Percentiles rank a stretch among this genome's conserved stretches.
Evolutionary conservation across 2,329 filamentous ascomycete species (phyloP).

Genomic region (Penicillium sp.): DNA sequence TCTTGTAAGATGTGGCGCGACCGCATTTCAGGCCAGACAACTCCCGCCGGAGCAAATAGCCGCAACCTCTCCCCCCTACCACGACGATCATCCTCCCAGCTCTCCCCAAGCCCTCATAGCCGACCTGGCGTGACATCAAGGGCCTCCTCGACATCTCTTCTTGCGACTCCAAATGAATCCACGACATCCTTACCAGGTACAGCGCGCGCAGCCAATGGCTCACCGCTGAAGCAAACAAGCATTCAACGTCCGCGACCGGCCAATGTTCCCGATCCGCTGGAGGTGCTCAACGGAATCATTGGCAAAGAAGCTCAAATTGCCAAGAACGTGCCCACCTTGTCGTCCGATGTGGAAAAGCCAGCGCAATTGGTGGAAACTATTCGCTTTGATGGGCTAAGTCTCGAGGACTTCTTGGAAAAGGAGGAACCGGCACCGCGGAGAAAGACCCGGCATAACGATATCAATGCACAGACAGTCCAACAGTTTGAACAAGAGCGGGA

Average conservation of each 20-base stretch:
- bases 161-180: constrained; percentile 71
- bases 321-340: constrained; percentile 11
- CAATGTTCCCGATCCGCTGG: constrained; percentile 68
- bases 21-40: constrained; percentile 73
- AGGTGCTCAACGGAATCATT: constrained; percentile 65
- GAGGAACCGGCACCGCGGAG: constrained; percentile 28
- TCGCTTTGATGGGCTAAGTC: constrained; percentile 75
- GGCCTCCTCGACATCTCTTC: constrained; percentile 76
- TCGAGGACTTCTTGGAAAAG: constrained; percentile 67
- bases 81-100: constrained; percentile 66
- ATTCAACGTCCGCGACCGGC: constrained; percentile 50
- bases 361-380: constrained; percentile 62
- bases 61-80: constrained; percentile 72
- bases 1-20: constrained; percentile 77
- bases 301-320: constrained; percentile 37
- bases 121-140: constrained; percentile 69
- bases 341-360: constrained; percentile 34
- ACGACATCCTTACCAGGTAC: constrained; percentile 71
- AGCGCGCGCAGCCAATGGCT: constrained; percentile 67
- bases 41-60: constrained; percentile 58
- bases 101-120: constrained; percentile 68
- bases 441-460: constrained; percentile 31
- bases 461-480: constrained; percentile 63
- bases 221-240: constrained; percentile 61
- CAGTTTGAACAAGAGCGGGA: constrained; percentile 80